Conservation (phyloP, 192 early-diverging fungal species). For the Linderina pennispora region DNA sequence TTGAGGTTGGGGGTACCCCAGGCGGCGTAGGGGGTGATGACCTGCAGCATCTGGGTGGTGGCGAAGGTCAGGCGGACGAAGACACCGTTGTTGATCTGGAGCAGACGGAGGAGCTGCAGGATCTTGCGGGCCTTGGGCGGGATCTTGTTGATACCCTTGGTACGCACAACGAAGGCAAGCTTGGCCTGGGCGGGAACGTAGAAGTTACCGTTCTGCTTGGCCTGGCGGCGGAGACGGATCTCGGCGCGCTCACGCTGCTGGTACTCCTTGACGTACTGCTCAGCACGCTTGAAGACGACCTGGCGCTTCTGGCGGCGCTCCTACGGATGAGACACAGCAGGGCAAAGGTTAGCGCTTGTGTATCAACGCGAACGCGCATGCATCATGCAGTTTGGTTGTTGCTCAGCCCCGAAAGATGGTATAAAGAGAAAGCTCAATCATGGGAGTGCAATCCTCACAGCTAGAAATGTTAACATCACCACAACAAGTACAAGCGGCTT, state of each 20-base stretch:
- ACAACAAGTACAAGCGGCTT: conserved; percentile 22
- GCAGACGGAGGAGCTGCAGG: conserved; percentile 96
- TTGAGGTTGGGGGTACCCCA: conserved; percentile 96
- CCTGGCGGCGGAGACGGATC: conserved; percentile 89
- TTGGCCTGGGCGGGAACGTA: conserved; percentile 95
- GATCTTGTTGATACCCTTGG: conserved; percentile 99
- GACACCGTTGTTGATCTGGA: conserved; percentile 99
- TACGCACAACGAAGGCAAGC: conserved; percentile 97
- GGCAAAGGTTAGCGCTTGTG: conserved; percentile 5
- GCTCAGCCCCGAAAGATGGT: conserved; percentile 86
- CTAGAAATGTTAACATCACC: conserved; percentile 39
- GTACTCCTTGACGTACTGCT: conserved; percentile 99
- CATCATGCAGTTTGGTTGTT: conserved; percentile 1
- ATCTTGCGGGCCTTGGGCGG: conserved; percentile 99
- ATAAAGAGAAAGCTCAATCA: conserved; percentile 37
- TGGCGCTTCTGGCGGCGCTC: conserved; percentile 66
- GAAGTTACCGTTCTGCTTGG: conserved; percentile 85
- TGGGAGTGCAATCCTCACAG: conserved; percentile 42
- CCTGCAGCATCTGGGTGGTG: conserved; percentile 95
- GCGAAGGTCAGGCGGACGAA: conserved; percentile 96
- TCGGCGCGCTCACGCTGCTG: conserved; percentile 79
- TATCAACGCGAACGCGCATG: neutral
- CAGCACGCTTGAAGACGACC: conserved; percentile 99
- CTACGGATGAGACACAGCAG: conserved; percentile 17
- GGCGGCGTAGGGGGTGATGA: conserved; percentile 93